Conservation (phyloP, 805 yeast species). For the Debaryomyces castellii region DNA sequence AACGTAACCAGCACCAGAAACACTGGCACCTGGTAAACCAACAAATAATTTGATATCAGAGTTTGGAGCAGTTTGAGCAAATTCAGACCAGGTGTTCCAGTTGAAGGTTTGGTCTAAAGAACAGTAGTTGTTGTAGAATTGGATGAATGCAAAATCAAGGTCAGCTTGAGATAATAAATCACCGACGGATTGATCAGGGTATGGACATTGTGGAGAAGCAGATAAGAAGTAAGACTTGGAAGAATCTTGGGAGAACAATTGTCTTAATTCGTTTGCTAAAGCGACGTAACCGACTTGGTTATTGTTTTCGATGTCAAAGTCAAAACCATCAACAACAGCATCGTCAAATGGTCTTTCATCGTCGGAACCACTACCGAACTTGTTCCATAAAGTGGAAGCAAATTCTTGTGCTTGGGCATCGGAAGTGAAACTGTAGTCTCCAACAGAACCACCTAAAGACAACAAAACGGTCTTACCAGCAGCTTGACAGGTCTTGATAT, state of each 20-base stretch:
- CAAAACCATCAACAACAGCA: conserved; percentile 33
- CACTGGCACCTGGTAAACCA: conserved; percentile 66
- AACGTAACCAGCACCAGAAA: conserved; percentile 39
- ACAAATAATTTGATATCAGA: conserved; percentile 64
- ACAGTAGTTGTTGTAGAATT: conserved; percentile 87
- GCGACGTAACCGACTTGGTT: conserved; percentile 22
- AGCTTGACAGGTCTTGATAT: conserved; percentile 70
- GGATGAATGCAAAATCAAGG: conserved; percentile 80
- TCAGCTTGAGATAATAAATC: conserved; percentile 44
- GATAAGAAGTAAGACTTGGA: conserved; percentile 69
- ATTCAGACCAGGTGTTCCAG: conserved; percentile 69
- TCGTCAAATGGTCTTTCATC: conserved; percentile 22
- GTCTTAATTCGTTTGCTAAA: conserved; percentile 26
- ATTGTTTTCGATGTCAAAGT: conserved; percentile 28
- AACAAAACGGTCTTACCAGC: conserved; percentile 71
- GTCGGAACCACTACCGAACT: conserved; percentile 29
- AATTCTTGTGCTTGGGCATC: conserved; percentile 55
- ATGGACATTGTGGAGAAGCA: conserved; percentile 91
- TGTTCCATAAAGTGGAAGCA: conserved; percentile 41
- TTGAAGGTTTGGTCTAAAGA: conserved; percentile 51
- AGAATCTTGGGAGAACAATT: conserved; percentile 13
- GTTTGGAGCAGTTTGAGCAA: conserved; percentile 61
- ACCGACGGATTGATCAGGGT: conserved; percentile 60
- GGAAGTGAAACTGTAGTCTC: conserved; percentile 48
- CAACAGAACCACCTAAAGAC: conserved; percentile 55